Base-by-base conservation (phyloP, 306 rosid species). In the Mucuna pruriens region DNA sequence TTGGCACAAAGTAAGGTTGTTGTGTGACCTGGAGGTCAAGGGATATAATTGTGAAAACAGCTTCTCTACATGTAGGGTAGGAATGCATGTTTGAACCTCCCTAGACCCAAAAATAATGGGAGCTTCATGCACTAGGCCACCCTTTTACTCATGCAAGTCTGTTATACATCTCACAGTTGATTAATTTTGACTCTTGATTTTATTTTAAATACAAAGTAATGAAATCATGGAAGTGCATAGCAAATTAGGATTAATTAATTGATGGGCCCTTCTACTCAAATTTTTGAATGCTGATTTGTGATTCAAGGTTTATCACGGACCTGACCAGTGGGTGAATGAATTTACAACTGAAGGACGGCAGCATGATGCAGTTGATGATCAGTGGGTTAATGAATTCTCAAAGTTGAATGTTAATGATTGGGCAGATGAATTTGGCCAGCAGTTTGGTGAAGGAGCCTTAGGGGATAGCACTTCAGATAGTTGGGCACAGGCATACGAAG, bases 371-470 rank as follows among this genome's bases (percentile, higher is more conserved):
- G 88, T 71, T 74, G 90, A 93, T 86, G 94, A 92, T 85, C 91
- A 91, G 86, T 96, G 99, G 99, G 91, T 92, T 49, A 79, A 90
- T 83, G 97, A 96, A 69, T 96, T 96, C 85, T 93, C 99, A 68
- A 96, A 93, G 83, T 85, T 96, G 90, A 86, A 90, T 44, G 88
- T 96, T 8, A 67, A 90, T 75, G 98, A 92, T 77, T 96, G 99
- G 99, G 99, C 80, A 9, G 99, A 96, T 25, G 98, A 96, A 80
- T 96, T 91, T 84, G 97, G 90, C 40, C 90, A 83, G 84, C 96
- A 92, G 86, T 60, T 93, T 75, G 98, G 90, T 72, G 91, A 91
- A 80, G 97, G 93, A 82, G 89, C 85, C 76, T 80, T 86, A 8
- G 97, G 89, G 36, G 92, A 91, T 31, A 75, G 79, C 67, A 78